These are phyloP conservation scores for Mucor circinelloides DNA, from an alignment of 371 early-diverging fungal genomes.

Conservation along the genomic window DNA sequence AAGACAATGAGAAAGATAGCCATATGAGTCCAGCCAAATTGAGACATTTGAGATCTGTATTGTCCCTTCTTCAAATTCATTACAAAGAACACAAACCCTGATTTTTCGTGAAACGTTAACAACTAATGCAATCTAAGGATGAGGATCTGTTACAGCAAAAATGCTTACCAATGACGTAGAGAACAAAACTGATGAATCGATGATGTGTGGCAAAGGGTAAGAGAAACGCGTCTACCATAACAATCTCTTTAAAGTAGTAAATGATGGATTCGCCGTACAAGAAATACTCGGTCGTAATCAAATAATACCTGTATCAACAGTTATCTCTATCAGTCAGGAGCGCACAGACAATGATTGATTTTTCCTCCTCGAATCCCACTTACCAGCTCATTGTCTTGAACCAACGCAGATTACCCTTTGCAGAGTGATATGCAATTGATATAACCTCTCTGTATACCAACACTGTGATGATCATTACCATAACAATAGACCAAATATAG, in stretches of 20 bases:
- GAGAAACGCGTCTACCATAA: slow-evolving; percentile 82
- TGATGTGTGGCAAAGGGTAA: slow-evolving; percentile 91
- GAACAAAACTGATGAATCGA: slow-evolving; percentile 90
- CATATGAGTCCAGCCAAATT: slow-evolving; percentile 98
- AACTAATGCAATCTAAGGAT: not conserved
- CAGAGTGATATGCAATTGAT: slow-evolving; percentile 81
- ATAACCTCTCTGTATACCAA: slow-evolving; percentile 91
- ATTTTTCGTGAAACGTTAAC: slow-evolving; percentile 1
- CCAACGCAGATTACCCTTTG: slow-evolving; percentile 88
- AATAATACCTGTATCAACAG: slow-evolving; percentile 65
- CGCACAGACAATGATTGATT: not conserved
- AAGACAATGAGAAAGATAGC: slow-evolving; percentile 86
- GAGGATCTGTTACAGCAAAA: not conserved
- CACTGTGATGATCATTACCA: slow-evolving; percentile 83
- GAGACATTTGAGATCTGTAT: slow-evolving; percentile 89
- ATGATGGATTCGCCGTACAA: slow-evolving; percentile 94
- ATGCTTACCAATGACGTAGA: slow-evolving; percentile 78
- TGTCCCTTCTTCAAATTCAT: slow-evolving; percentile 89
- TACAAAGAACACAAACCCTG: slow-evolving; percentile 94
- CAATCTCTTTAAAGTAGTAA: slow-evolving; percentile 80
- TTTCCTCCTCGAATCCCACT: not conserved
- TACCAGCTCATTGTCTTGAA: slow-evolving; percentile 93
- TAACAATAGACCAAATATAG: slow-evolving; percentile 75
- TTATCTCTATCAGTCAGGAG: not conserved
- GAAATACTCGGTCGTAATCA: slow-evolving; percentile 88